Evolutionary conservation across 345 rosid species (phyloP), one percentile per base, ranked within the genome.

Genomic region (Pelargonium nanum): DNA sequence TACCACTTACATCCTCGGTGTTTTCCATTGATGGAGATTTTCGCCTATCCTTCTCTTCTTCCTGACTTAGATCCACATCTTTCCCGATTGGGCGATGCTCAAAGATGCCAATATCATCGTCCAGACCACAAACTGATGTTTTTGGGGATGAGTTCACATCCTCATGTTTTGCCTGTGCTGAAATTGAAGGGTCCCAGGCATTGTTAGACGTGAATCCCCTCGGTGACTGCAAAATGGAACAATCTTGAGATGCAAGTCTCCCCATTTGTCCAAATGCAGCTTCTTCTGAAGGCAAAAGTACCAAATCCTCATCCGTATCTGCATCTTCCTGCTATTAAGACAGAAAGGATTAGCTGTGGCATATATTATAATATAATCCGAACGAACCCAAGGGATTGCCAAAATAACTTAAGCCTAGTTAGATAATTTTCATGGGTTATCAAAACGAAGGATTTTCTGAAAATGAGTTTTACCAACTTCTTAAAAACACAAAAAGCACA

Each of bases 121-220:
- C 80, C 28, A 83, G 80, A 30, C 55, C 40, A 61, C 57, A 66
- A 19, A 53, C 63, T 52, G 85, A 77, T 24, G 78, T 68, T 45
- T 77, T 89, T 22, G 82, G 65, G 40, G 77, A 63, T 1, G 75
- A 66, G 64, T 71, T 72, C 51, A 55, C 44, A 1, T 23, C 45
- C 26, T 73, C 74, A 24, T 24, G 72, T 67, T 73, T 83, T 68
- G 64, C 81, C 64, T 70, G 80, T 68, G 64, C 61, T 0, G 75
- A 66, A 62, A 70, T 68, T 65, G 72, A 80, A 26, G 75, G 76
- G 69, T 87, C 78, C 98, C 95, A 85, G 44, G 90, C 62, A 59
- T 56, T 65, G 34, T 66, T 73, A 54, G 82, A 63, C 60, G 62
- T 72, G 62, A 78, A 70, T 54, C 80, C 79, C 63, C 74, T 66